A percentile compares a stretch with the other conserved stretches of the same genome.
Evolutionary conservation across 495 filamentous ascomycete genomes (phyloP).

Genomic region (Symbiotaphrina buchneri): DNA sequence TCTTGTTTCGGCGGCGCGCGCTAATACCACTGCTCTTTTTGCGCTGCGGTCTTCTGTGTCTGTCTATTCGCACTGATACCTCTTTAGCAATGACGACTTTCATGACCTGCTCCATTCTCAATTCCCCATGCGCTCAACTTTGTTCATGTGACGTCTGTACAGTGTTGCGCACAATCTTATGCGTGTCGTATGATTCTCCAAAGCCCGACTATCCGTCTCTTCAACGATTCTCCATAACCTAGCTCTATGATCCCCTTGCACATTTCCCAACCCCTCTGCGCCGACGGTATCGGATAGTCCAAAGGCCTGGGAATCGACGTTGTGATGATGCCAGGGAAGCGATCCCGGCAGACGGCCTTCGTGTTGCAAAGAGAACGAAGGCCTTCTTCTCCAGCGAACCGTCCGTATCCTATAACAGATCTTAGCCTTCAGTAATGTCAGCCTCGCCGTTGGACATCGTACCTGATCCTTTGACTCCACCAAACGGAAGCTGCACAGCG

Average conservation of each 20-base stretch:
- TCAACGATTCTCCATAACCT: constrained; percentile 31
- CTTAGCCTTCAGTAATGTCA: neutral
- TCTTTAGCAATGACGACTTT: too few relatives aligned
- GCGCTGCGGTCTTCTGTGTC: too few relatives aligned
- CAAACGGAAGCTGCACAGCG: constrained; percentile 82
- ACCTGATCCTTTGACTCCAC: constrained; percentile 52
- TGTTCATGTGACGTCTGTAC: too few relatives aligned
- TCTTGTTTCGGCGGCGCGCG: too few relatives aligned
- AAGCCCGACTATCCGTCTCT: constrained; percentile 23
- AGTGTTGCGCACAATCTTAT: too few relatives aligned
- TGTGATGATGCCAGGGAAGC: constrained; percentile 29
- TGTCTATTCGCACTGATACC: too few relatives aligned
- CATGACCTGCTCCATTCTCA: too few relatives aligned
- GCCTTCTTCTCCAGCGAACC: constrained; percentile 84
- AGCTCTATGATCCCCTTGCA: constrained; percentile 38
- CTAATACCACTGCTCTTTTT: too few relatives aligned
- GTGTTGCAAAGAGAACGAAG: constrained; percentile 62
- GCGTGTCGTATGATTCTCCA: constrained; percentile 17
- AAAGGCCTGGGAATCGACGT: constrained; percentile 61
- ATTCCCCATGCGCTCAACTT: too few relatives aligned
- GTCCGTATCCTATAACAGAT: constrained; percentile 42
- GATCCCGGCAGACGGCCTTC: constrained; percentile 69
- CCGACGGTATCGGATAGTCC: constrained; percentile 52
- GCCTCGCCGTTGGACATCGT: neutral
- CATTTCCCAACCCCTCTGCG: constrained; percentile 29